Evolutionary conservation across 2,329 filamentous ascomycete species (phyloP).

Genomic region (Trematosphaeria pertusa): DNA sequence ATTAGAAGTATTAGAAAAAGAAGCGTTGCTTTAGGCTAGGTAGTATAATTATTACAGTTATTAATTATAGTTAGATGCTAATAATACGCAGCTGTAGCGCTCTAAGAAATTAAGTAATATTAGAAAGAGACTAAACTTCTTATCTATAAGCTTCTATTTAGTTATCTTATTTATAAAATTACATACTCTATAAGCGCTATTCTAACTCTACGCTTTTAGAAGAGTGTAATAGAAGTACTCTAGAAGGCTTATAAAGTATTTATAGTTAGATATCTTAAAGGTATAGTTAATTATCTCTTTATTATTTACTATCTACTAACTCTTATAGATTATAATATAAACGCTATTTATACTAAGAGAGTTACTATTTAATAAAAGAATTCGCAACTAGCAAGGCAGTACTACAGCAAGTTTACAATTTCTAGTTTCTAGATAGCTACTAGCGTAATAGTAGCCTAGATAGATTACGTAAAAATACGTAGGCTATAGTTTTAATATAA

Average conservation of each 20-base stretch:
- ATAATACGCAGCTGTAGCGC: constrained; percentile 1
- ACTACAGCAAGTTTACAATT: not conserved
- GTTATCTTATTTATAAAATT: not conserved
- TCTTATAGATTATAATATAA: constrained; percentile 5
- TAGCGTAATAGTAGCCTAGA: too few species aligned
- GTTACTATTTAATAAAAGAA: constrained; percentile 4
- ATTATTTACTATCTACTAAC: constrained; percentile 3
- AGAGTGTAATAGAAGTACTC: not conserved
- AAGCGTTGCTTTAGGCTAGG: constrained; percentile 1
- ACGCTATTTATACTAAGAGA: constrained; percentile 3
- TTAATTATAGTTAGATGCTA: constrained; percentile 6
- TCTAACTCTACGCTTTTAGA: not conserved
- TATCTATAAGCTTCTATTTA: constrained; percentile 1
- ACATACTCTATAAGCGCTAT: not conserved
- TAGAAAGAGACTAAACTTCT: not conserved
- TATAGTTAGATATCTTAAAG: constrained; percentile 6
- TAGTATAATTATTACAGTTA: constrained; percentile 4
- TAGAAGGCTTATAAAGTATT: not conserved
- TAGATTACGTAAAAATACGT: not conserved
- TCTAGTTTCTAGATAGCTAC: constrained; percentile 1
- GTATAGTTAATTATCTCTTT: constrained; percentile 4
- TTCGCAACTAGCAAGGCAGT: constrained; percentile 1
- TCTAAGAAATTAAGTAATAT: not conserved
- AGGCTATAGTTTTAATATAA: not conserved
- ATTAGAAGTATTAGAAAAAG: not conserved